A percentile compares a stretch with the other conserved stretches of the same genome.
These are phyloP conservation scores for Rhizophagus prolifer DNA, from an alignment of 192 early-diverging fungal genomes.

Conservation along the genomic window DNA sequence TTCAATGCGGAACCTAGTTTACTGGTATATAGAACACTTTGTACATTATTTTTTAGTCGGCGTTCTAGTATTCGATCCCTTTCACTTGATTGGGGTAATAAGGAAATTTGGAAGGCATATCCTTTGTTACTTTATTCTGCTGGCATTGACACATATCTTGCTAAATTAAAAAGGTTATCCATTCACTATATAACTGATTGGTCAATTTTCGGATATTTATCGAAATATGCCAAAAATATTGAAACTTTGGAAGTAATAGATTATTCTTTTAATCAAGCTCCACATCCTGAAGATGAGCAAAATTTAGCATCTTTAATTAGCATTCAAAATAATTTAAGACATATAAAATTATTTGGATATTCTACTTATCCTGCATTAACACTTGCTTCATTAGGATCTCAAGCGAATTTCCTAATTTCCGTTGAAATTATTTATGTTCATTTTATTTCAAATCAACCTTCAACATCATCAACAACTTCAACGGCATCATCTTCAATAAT, in stretches of 20 bases:
- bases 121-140: slow-evolving; percentile 3
- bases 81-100: slow-evolving; percentile 27
- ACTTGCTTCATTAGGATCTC: background rate
- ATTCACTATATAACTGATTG: slow-evolving; percentile 27
- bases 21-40: slow-evolving; percentile 6
- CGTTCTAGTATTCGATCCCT: slow-evolving; percentile 1
- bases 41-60: slow-evolving; percentile 14
- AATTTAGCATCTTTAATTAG: slow-evolving; percentile 26
- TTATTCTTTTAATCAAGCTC: slow-evolving; percentile 23
- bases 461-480: background rate
- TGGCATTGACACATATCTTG: background rate
- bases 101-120: slow-evolving; percentile 16
- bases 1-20: background rate
- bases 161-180: background rate
- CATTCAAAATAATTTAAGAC: slow-evolving; percentile 11
- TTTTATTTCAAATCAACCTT: slow-evolving; percentile 6
- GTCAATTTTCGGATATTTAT: slow-evolving; percentile 27
- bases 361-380: slow-evolving; percentile 4
- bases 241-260: slow-evolving; percentile 24
- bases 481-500: too few relatives aligned
- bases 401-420: slow-evolving; percentile 8
- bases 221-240: slow-evolving; percentile 20
- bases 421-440: slow-evolving; percentile 26
- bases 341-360: slow-evolving; percentile 26
- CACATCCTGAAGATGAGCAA: slow-evolving; percentile 23